Percentiles rank a stretch among this genome's conserved stretches.
These are phyloP conservation scores for Xylariales sp. DNA, from an alignment of 2,329 filamentous ascomycete species.

Conservation along the genomic window DNA sequence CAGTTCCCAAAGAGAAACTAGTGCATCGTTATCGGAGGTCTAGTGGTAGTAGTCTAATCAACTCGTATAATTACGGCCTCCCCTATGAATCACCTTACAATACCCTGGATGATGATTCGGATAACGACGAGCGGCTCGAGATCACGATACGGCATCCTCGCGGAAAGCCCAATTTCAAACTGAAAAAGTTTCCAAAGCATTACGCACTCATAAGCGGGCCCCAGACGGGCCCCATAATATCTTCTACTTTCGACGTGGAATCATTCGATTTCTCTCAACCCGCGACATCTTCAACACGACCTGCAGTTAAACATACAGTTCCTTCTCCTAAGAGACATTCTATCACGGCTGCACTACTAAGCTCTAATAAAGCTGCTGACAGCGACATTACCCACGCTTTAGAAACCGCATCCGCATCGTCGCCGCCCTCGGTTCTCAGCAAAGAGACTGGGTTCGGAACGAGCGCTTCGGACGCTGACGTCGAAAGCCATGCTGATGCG, in stretches of 20 bases:
- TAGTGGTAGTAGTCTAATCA: slow-evolving; percentile 62
- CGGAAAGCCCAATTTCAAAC: slow-evolving; percentile 53
- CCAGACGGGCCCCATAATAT: slow-evolving; percentile 45
- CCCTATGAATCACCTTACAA: slow-evolving; percentile 53
- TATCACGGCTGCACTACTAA: background rate
- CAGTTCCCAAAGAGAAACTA: slow-evolving; percentile 46
- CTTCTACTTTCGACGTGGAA: slow-evolving; percentile 44
- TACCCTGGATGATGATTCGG: slow-evolving; percentile 59
- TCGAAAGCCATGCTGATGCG: slow-evolving; percentile 47
- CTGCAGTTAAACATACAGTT: slow-evolving; percentile 8
- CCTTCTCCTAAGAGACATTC: slow-evolving; percentile 11
- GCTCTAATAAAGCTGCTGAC: background rate
- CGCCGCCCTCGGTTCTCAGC: slow-evolving; percentile 32
- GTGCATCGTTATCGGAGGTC: slow-evolving; percentile 59
- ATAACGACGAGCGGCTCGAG: slow-evolving; percentile 58
- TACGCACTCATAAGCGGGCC: slow-evolving; percentile 51
- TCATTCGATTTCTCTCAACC: slow-evolving; percentile 56
- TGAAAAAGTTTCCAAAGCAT: slow-evolving; percentile 57
- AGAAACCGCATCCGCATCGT: slow-evolving; percentile 42
- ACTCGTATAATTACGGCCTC: slow-evolving; percentile 51
- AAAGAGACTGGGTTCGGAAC: slow-evolving; percentile 38
- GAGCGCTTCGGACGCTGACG: slow-evolving; percentile 49
- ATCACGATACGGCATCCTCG: slow-evolving; percentile 52
- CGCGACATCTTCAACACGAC: slow-evolving; percentile 37
- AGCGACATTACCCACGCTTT: background rate